Conservation (phyloP, 768 basidiomycete genomes). For the Lentinula aciculospora region DNA sequence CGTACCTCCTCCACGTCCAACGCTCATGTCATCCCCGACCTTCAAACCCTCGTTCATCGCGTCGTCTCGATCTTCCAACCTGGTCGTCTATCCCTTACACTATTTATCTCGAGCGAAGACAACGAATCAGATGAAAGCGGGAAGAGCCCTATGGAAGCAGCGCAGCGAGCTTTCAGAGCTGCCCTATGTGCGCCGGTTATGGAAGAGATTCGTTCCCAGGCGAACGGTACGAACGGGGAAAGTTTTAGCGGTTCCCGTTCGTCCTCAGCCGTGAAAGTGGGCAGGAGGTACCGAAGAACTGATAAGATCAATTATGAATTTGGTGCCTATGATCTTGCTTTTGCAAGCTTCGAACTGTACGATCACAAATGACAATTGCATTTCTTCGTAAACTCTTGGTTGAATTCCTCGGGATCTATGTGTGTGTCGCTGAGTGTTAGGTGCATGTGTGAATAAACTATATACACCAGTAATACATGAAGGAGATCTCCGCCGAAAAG, state of each 20-base stretch:
- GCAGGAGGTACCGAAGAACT: slow-evolving; percentile 62
- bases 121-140: slow-evolving; percentile 36
- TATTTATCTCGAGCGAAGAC: slow-evolving; percentile 78
- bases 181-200: slow-evolving; percentile 41
- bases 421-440: background rate
- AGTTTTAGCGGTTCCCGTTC: slow-evolving; percentile 10
- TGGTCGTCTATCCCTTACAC: slow-evolving; percentile 73
- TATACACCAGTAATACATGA: background rate
- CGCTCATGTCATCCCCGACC: slow-evolving; percentile 52
- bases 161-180: slow-evolving; percentile 65
- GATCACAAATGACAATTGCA: slow-evolving; percentile 7
- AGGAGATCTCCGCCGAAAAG: slow-evolving; percentile 3
- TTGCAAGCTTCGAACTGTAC: slow-evolving; percentile 75
- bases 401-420: background rate
- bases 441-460: background rate
- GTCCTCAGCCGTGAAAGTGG: background rate
- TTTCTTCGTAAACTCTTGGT: background rate
- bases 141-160: slow-evolving; percentile 59
- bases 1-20: slow-evolving; percentile 20
- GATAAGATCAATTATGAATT: slow-evolving; percentile 99
- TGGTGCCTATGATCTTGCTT: slow-evolving; percentile 86
- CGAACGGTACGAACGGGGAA: slow-evolving; percentile 1
- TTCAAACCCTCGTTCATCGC: slow-evolving; percentile 76
- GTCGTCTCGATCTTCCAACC: slow-evolving; percentile 95
- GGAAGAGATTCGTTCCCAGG: background rate